Evolutionary conservation across 2,329 filamentous ascomycete species (phyloP), one percentile per base, ranked within the genome.

Genomic region (Penicillium sp.): DNA sequence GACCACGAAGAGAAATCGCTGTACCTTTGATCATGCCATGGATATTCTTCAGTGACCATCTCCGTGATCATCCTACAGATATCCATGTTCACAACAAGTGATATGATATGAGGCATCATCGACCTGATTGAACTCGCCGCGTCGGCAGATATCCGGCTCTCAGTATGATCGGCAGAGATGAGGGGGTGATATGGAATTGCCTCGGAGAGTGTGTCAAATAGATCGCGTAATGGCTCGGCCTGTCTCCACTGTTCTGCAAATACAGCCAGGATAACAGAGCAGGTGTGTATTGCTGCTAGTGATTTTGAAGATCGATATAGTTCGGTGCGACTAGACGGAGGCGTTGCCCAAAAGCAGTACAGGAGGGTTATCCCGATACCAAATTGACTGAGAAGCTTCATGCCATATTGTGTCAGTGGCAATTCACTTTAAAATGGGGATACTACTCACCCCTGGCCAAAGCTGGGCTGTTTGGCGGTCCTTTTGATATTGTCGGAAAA

Each of bases 341-440:
- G 58, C 21, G 60, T 63, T 47, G 56, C 58, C 60, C 60, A 63
- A 27, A 61, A 57, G 52, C 60, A 63, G 43, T 63, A 63, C 3
- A 63, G 48, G 22, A 63, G 48, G 3, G 56, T 63, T 11, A 63
- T 51, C 1, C 60, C 60, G 5, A 61, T 52, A 1, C 56, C 53
- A 10, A 63, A 60, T 48, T 63, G 60, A 21, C 60, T 63, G 16
- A 63, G 29, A 31, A 63, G 60, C 60, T 63, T 26, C 14, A 5
- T 31, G 14, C 11, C 10, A 31, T 5, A 3, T 2, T 22, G 1
- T 10, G 10, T 46, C 52, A 29, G 5, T 26, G 39, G 0, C 10
- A 0, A 5, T 19, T 10, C n/a, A 19, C 35, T 3, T n/a, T 7
- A 9, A 1, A 52, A 24, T 10, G 7, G 5, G 48, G 19, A 13